Conservation (phyloP, 2,329 filamentous ascomycete species). For the Ophiostoma angusticollis region DNA sequence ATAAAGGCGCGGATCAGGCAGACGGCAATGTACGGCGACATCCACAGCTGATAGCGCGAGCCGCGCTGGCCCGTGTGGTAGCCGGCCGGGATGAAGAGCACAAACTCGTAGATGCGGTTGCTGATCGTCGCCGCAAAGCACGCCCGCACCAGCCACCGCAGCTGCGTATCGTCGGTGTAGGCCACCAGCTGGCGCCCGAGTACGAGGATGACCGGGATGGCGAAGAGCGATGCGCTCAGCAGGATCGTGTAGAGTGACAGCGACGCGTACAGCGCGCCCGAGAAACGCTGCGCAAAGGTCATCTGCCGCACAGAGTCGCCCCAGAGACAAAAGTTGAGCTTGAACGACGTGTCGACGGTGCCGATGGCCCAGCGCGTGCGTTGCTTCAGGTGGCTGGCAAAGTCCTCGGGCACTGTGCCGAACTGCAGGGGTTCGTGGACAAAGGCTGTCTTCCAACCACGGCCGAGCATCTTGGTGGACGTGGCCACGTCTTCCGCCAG, state of each 20-base stretch:
- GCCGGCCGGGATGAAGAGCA: conserved; percentile 45
- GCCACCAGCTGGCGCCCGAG: conserved; percentile 43
- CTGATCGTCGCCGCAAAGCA: conserved; percentile 38
- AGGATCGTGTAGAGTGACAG: conserved; percentile 42
- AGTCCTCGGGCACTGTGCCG: conserved; percentile 45
- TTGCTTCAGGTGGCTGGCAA: conserved; percentile 42
- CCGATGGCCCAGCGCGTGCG: conserved; percentile 41
- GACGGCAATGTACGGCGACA: conserved; percentile 47
- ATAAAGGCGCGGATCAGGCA: conserved; percentile 45
- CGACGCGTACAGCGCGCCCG: conserved; percentile 42
- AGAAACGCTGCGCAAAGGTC: conserved; percentile 43
- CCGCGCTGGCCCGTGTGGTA: conserved; percentile 47
- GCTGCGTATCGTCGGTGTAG: conserved; percentile 37
- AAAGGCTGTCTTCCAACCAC: conserved; percentile 49
- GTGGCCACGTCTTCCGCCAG: conserved; percentile 48
- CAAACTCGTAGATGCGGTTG: conserved; percentile 43
- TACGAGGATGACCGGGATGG: conserved; percentile 44
- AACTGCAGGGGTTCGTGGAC: conserved; percentile 47
- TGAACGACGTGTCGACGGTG: conserved; percentile 45
- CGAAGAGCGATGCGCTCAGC: conserved; percentile 45
- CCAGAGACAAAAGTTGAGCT: conserved; percentile 46
- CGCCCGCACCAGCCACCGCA: conserved; percentile 44
- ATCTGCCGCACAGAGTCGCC: conserved; percentile 39
- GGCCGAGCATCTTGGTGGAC: conserved; percentile 43
- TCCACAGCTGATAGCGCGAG: conserved; percentile 45